Evolutionary conservation across 441 rosid species (phyloP), one percentile per base, ranked within the genome.

Genomic region (Flueggea neowawraea): DNA sequence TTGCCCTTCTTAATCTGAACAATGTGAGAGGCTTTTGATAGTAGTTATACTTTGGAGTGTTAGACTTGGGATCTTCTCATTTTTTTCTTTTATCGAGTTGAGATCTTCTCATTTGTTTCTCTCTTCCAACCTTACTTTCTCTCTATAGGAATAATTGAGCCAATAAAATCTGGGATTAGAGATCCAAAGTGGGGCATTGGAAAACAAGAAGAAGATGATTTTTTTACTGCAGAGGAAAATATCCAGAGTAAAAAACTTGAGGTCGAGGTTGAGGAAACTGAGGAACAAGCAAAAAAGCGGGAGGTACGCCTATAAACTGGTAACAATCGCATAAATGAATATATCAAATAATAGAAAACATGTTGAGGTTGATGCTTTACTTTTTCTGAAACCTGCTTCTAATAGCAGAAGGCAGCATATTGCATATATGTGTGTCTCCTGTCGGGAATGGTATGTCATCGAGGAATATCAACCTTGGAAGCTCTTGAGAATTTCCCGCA

Each of bases 161-260:
- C 97, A 9, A 83, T 88, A 61, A 86, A 85, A 74, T 91, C 97
- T 13, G 97, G 91, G 64, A 91, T 91, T 12, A 82, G 96, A 69
- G 97, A 88, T 54, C 82, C 94, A 14, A 91, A 84, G 75, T 78
- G 88, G 33, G 96, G 97, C 49, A 68, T 91, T 72, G 97, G 97
- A 41, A 91, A 91, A 58, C 97, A 90, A 77, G 97, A 90, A 77
- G 94, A 90, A 72, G 96, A 93, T 59, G 98, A 90, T 73, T 93
- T 73, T 74, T 90, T 88, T 63, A 93, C 98, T 12, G 84, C 97
- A 3, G 98, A 85, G 77, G 97, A 93, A 73, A 93, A 90, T 70
- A 90, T 86, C 67, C 94, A 88, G 72, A 74, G 97, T 61, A 84
- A 65, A 67, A 91, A 82, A 73, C 94, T 91, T 61, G 93, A 91